phyloP scores from a whole-genome alignment of 1,284 basidiomycete species.

The Wallemia hederae region DNA sequence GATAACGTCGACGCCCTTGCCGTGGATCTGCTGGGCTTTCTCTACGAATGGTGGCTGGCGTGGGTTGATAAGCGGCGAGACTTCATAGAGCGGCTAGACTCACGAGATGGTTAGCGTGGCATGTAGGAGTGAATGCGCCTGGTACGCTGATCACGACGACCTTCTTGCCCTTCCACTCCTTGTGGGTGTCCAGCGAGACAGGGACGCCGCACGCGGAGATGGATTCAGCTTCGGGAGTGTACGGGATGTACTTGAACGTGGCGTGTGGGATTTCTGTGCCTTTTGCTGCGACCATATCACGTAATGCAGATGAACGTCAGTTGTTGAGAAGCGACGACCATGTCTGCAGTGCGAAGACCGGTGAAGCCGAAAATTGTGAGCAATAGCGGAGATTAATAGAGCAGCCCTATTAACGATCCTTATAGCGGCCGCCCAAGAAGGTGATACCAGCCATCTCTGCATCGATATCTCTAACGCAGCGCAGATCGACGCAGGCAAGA shows the following conservation, averaged over 20 bases:
- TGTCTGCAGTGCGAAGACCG: neutral
- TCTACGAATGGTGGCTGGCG: conserved; percentile 37
- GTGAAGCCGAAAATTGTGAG: neutral
- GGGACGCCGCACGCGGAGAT: neutral
- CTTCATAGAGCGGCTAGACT: neutral
- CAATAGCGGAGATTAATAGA: too few relatives aligned
- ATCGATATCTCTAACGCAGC: neutral
- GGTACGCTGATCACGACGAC: conserved; percentile 1
- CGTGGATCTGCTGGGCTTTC: conserved; percentile 34
- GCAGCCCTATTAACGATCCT: too few relatives aligned
- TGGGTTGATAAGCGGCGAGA: conserved; percentile 11
- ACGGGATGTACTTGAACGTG: neutral
- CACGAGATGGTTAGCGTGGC: neutral
- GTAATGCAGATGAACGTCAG: too few relatives aligned
- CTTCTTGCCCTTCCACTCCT: neutral
- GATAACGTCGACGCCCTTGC: conserved; percentile 40
- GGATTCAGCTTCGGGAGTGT: neutral
- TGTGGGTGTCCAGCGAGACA: neutral
- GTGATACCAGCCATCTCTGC: neutral
- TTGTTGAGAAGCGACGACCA: neutral
- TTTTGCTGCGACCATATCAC: neutral
- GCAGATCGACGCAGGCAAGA: neutral
- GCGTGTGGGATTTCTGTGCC: neutral
- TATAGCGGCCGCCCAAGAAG: neutral
- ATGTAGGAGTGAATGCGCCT: neutral